phyloP scores from a whole-genome alignment of 352 stramenopile genomes.

The Globisporangium orthogonon region DNA sequence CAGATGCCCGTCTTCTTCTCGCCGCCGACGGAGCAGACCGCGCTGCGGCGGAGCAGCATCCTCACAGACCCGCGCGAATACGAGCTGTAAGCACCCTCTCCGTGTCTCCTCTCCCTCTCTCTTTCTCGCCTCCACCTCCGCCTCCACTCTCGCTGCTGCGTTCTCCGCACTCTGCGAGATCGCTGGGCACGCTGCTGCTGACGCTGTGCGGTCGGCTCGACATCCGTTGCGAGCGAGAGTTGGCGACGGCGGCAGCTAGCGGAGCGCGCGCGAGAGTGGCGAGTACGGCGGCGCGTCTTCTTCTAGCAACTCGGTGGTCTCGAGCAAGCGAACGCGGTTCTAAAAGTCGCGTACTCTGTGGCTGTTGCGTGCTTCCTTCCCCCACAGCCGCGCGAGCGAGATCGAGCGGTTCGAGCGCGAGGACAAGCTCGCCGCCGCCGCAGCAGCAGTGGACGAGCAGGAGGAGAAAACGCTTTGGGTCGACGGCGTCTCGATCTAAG shows the following conservation, averaged over 20 bases:
- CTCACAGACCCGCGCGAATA: conserved; percentile 46
- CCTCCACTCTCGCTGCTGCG: too few relatives aligned
- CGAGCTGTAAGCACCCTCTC: conserved; percentile 33
- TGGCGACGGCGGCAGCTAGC: not conserved
- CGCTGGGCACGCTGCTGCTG: not conserved
- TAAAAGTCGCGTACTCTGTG: not conserved
- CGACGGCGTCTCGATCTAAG: conserved; percentile 11
- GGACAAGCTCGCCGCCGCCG: not conserved
- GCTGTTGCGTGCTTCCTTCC: not conserved
- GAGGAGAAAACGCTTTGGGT: conserved; percentile 12
- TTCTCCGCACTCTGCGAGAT: not conserved
- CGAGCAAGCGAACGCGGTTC: not conserved
- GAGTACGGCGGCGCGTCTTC: not conserved
- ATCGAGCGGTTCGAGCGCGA: not conserved
- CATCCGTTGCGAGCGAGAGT: not conserved
- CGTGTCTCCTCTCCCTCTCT: not conserved
- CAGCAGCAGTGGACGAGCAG: not conserved
- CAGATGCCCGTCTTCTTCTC: conserved; percentile 71
- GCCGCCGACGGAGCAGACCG: conserved; percentile 23
- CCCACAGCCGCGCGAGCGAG: not conserved
- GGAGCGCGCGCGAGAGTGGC: not conserved
- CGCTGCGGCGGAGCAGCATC: conserved; percentile 37
- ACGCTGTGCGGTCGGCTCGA: not conserved
- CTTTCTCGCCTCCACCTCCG: too few relatives aligned
- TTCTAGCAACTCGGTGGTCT: not conserved